A percentile compares a stretch with the other conserved stretches of the same genome.
These are phyloP conservation scores for Citrus hindsii DNA, from an alignment of 345 rosid species.

Conservation along the genomic window DNA sequence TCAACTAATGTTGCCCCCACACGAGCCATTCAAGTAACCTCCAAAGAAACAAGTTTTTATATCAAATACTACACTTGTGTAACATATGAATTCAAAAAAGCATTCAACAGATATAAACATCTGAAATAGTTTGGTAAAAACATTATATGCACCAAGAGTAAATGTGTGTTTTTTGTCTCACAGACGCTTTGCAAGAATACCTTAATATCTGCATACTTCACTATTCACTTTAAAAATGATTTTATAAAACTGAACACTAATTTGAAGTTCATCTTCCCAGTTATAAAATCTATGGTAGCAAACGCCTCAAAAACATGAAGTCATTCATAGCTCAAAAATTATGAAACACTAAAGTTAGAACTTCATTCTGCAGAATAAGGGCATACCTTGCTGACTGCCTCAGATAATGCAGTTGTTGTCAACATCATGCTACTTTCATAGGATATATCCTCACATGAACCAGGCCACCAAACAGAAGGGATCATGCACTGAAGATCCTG, in stretches of 20 bases:
- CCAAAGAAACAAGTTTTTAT: not conserved
- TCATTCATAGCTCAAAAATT: not conserved
- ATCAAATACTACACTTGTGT: not conserved
- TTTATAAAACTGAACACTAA: not conserved
- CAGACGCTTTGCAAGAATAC: not conserved
- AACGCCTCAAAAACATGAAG: not conserved
- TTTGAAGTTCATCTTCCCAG: not conserved
- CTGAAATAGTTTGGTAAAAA: not conserved
- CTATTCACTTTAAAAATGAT: not conserved
- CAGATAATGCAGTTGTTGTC: constrained; percentile 71
- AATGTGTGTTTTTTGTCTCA: not conserved
- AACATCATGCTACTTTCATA: constrained; percentile 77
- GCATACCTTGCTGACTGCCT: constrained; percentile 72
- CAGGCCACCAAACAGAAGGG: constrained; percentile 99
- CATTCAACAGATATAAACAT: not conserved
- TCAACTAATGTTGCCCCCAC: not conserved
- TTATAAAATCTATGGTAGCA: constrained; percentile 1
- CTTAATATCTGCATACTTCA: not conserved
- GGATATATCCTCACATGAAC: constrained; percentile 79
- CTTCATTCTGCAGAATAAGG: not conserved
- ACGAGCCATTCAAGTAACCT: not conserved
- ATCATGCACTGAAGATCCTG: constrained; percentile 83
- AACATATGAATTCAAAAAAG: not conserved
- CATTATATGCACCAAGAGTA: not conserved
- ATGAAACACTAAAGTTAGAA: not conserved